Evolutionary conservation across 371 early-diverging fungal genomes (phyloP), one percentile per base, ranked within the genome.

Genomic region (Mucor lusitanicus): DNA sequence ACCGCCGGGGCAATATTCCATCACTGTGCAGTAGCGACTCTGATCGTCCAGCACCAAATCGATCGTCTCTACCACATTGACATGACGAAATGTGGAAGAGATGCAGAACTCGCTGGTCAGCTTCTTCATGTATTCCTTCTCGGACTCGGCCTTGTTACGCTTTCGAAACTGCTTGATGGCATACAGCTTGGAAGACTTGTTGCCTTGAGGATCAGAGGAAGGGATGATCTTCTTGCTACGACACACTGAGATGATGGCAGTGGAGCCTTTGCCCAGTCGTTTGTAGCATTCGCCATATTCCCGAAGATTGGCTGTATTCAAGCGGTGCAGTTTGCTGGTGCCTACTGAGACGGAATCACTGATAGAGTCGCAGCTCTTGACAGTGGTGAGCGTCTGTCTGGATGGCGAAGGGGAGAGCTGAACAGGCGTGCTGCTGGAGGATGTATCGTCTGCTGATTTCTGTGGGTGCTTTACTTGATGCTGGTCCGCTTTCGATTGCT

Each of bases 161-260:
- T 94, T 94, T 72, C 95, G 87, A 78, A 97, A 97, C 63, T 94
- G 93, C 70, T 97, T 97, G 73, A 97, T 88, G 3, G 97, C 97
- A 74, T 87, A 96, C 60, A 91, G 76, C 73, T 88, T 90, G 30
- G 88, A 87, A 28, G 21, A 59, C 27, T 42, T 46, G 19, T 23
- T 19, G 1, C 19, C 15, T 21, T 9, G 21, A 3, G 23, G 4
- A 6, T 17, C 37, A 46, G 42, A 30, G 3, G 60, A 19, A 23
- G 17, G 23, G 4, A 13, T 30, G 4, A 30, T 32, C 1, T 40
- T 40, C n/a, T 57, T 63, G 28, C 61, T 65, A 67, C 91, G 92
- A 8, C 90, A 92, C 7, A 96, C 79, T 28, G 91, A 85, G 25
- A 96, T 95, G 0, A 95, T 89, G 0, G 95, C 96, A 19, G 93